phyloP scores from a whole-genome alignment of 2,329 filamentous ascomycete species.

The Aspergillus brunneoviolaceus region DNA sequence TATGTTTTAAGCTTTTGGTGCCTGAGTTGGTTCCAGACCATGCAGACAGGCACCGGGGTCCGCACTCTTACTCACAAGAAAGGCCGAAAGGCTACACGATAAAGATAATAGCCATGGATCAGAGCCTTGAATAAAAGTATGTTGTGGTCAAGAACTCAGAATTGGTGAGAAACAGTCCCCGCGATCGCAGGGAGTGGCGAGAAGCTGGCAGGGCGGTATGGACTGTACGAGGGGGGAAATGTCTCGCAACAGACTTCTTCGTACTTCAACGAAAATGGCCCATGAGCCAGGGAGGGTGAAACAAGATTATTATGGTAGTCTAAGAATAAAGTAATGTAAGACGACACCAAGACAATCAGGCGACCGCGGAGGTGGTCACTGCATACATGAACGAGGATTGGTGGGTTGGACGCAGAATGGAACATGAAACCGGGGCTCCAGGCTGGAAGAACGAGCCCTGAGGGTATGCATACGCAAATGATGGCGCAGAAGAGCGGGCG shows the following conservation, averaged over 20 bases:
- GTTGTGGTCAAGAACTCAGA: too few species aligned
- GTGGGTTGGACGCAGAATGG: neutral
- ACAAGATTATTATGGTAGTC: neutral
- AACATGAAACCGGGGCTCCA: neutral
- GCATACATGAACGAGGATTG: neutral
- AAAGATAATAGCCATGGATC: neutral
- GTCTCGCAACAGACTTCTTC: neutral
- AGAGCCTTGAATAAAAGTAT: neutral
- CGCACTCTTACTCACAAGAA: neutral
- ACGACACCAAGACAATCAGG: neutral
- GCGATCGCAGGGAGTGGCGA: neutral
- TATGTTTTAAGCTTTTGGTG: neutral
- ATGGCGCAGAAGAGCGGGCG: slow-evolving; percentile 11
- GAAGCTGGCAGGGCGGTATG: neutral
- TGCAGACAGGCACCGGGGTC: neutral
- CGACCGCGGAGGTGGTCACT: neutral
- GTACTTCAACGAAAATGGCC: neutral
- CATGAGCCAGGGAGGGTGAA: neutral
- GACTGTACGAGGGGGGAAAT: neutral
- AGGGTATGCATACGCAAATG: slow-evolving; percentile 11
- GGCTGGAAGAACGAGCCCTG: neutral
- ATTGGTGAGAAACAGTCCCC: neutral
- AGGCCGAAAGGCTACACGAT: neutral
- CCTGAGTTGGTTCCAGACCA: neutral
- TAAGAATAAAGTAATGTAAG: neutral